phyloP scores from a whole-genome alignment of 495 filamentous ascomycete genomes.

The Daldinia caldariorum region DNA sequence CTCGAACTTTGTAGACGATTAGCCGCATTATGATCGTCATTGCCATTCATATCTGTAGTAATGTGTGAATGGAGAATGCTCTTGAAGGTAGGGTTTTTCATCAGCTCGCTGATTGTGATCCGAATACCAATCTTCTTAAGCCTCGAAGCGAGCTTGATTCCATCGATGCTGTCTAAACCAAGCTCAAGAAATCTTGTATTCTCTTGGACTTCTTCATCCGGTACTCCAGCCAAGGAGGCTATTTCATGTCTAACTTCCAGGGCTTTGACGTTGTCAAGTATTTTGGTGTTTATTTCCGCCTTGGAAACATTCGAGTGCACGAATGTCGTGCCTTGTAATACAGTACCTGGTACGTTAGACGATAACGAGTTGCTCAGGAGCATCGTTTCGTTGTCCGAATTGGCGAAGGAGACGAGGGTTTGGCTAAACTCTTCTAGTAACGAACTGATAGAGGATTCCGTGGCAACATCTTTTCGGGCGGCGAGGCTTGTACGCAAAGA shows the following conservation, averaged over 20 bases:
- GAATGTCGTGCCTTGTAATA: background rate
- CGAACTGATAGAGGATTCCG: constrained; percentile 38
- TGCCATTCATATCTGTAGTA: background rate
- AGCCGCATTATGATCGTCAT: background rate
- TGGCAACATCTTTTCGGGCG: constrained; percentile 56
- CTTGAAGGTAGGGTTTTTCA: constrained; percentile 72
- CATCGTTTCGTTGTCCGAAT: constrained; percentile 18
- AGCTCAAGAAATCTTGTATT: constrained; percentile 69
- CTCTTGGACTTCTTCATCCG: constrained; percentile 58
- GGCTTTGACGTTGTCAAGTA: constrained; percentile 65
- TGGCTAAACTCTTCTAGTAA: constrained; percentile 57
- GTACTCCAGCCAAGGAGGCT: constrained; percentile 65
- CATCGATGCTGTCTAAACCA: constrained; percentile 75
- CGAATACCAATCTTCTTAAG: constrained; percentile 67
- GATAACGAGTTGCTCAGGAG: background rate
- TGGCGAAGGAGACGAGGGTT: constrained; percentile 43
- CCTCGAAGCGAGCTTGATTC: constrained; percentile 72
- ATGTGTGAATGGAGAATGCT: constrained; percentile 52
- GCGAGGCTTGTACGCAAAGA: constrained; percentile 64
- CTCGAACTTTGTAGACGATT: constrained; percentile 10
- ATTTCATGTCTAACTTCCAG: constrained; percentile 65
- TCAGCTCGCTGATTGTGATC: constrained; percentile 72
- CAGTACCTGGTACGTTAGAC: background rate
- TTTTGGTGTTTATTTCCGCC: constrained; percentile 29
- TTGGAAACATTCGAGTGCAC: background rate